Conservation (phyloP, 2,329 filamentous ascomycete species). For the Penicillium brevicompactum region DNA sequence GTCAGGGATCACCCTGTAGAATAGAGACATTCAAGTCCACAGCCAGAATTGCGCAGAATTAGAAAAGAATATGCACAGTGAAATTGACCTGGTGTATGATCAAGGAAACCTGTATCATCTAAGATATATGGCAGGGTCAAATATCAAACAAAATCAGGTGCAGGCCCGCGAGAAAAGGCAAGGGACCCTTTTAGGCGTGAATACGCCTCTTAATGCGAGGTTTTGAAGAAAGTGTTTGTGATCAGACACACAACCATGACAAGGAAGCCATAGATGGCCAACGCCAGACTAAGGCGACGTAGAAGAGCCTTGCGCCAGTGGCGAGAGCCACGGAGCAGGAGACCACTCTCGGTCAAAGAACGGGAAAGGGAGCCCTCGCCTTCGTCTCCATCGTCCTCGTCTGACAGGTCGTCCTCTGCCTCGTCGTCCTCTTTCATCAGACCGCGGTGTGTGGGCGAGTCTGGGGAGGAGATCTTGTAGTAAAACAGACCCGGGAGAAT, state of each 20-base stretch:
- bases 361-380: slow-evolving; percentile 41
- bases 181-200: not conserved
- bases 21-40: not conserved
- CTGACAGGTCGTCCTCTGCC: slow-evolving; percentile 57
- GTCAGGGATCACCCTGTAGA: not conserved
- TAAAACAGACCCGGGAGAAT: slow-evolving; percentile 96
- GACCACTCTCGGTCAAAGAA: slow-evolving; percentile 57
- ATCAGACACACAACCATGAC: slow-evolving; percentile 89
- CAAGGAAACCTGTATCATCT: not conserved
- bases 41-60: not conserved
- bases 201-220: slow-evolving; percentile 54
- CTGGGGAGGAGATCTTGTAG: slow-evolving; percentile 94
- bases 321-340: slow-evolving; percentile 63
- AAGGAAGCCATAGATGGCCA: slow-evolving; percentile 79
- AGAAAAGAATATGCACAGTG: not conserved
- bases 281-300: slow-evolving; percentile 70
- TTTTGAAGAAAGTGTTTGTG: slow-evolving; percentile 80
- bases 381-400: slow-evolving; percentile 33
- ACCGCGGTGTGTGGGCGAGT: slow-evolving; percentile 81
- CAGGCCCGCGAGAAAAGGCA: not conserved
- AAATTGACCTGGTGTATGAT: not conserved
- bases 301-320: slow-evolving; percentile 66
- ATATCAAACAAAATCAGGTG: not conserved
- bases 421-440: slow-evolving; percentile 89
- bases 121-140: not conserved